Evolutionary conservation across 1,284 basidiomycete genomes (phyloP).

Genomic region (Flammula alnicola): DNA sequence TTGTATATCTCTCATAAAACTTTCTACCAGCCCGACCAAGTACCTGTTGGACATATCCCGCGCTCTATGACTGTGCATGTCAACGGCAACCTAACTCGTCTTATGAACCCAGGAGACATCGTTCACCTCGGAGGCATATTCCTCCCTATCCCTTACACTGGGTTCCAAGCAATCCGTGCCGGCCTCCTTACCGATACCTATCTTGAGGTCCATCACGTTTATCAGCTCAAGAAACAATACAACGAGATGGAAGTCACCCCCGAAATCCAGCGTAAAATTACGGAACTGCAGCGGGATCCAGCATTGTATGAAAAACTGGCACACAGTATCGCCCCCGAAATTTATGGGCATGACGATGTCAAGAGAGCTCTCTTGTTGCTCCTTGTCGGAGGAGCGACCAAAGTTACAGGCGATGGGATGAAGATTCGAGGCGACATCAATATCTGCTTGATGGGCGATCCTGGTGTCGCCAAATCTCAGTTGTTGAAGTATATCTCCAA

Average conservation of each 20-base stretch:
- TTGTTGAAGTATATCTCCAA: constrained; percentile 98
- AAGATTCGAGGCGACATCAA: constrained; percentile 99
- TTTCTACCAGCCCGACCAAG: constrained; percentile 87
- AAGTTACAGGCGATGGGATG: constrained; percentile 96
- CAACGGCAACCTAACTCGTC: constrained; percentile 87
- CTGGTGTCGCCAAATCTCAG: constrained; percentile 99
- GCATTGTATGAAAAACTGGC: constrained; percentile 86
- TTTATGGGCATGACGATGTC: constrained; percentile 97
- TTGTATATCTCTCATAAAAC: constrained; percentile 17
- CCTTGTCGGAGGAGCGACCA: constrained; percentile 95
- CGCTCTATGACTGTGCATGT: constrained; percentile 97
- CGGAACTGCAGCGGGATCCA: constrained; percentile 76
- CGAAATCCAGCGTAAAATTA: constrained; percentile 77
- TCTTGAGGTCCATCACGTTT: constrained; percentile 89
- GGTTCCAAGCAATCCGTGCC: constrained; percentile 73
- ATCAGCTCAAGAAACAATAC: constrained; percentile 98
- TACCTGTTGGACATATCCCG: constrained; percentile 98
- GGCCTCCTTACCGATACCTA: constrained; percentile 98
- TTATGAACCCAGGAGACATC: constrained; percentile 95
- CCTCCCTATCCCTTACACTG: constrained; percentile 52
- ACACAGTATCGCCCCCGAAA: constrained; percentile 95
- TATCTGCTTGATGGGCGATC: constrained; percentile 98
- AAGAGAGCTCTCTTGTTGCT: constrained; percentile 97
- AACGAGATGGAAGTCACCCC: constrained; percentile 92
- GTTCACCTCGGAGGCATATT: constrained; percentile 81